Base-by-base conservation (phyloP, 495 filamentous ascomycete genomes). In the Aspergillus conjunctus region DNA sequence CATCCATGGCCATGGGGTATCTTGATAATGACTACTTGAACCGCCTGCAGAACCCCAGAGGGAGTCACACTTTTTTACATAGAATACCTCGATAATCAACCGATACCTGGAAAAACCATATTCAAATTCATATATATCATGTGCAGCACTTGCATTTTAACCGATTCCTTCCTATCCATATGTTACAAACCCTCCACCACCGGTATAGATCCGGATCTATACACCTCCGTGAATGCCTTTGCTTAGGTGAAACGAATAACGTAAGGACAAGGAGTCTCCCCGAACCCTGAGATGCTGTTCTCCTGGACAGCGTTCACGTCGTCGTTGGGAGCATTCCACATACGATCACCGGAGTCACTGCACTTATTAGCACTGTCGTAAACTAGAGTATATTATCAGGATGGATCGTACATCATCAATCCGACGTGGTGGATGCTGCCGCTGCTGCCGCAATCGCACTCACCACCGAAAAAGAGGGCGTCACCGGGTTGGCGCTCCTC, bases 321-420 rank as follows among this genome's bases (percentile, higher is more conserved):
- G 41, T 66, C 64, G 43, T 63, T 66, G 32, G 64, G 64, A 49
- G 64, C 64, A 63, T 66, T 66, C 64, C 60, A 66, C 64, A 66
- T 66, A 15, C 64, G 60, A 59, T 66, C 60, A n/a, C 54, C 64
- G 21, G 64, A 63, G 49, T 63, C 64, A 45, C 64, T 63, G 22
- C 45, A 37, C 11, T 4, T 43, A 32, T 54, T 34, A 54, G 51
- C 30, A 11, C 7, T 2, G 22, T 26, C 7, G 22, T 22, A 46
- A 43, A 5, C 12, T 22, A 17, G 49, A 33, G 50, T 11, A 30
- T 17, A 43, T 8, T 9, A 37, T 8, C 3, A 9, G 17, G 43
- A 46, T 26, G 10, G 44, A 55, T n/a, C 58, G 20, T 51, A 66
- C 63, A 66, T 66, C 63, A 66, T 66, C 44, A 66, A 50, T 31